A percentile compares a stretch with the other conserved stretches of the same genome.
phyloP scores from a whole-genome alignment of 345 rosid species.

The Lepidium sativum region DNA sequence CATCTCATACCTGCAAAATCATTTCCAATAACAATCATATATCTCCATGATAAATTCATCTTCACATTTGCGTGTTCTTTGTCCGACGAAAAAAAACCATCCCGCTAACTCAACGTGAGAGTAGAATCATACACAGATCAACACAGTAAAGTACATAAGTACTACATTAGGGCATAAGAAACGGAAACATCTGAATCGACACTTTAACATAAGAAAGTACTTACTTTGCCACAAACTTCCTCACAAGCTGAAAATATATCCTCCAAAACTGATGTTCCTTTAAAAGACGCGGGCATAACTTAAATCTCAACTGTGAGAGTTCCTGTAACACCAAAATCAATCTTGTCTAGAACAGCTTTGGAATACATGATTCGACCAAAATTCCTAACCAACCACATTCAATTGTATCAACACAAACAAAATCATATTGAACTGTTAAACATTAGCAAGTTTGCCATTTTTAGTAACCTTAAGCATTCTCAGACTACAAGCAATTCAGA shows the following conservation, averaged over 20 bases:
- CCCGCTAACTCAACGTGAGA: background rate
- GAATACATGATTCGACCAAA: background rate
- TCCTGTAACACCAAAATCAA: constrained; percentile 37
- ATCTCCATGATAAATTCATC: background rate
- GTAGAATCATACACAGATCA: background rate
- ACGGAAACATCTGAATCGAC: background rate
- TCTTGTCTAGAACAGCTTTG: background rate
- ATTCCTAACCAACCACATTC: background rate
- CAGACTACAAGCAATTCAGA: background rate
- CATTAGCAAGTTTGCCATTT: background rate
- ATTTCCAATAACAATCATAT: background rate
- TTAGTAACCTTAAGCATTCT: background rate
- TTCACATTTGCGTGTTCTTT: background rate
- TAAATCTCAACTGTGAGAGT: constrained; percentile 72
- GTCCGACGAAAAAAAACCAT: background rate
- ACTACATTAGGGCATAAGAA: background rate
- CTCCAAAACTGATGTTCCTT: constrained; percentile 84
- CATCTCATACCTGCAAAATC: constrained; percentile 20
- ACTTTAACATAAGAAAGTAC: background rate
- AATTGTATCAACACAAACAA: background rate
- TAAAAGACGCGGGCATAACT: constrained; percentile 63
- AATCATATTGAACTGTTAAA: background rate
- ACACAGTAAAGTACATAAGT: background rate
- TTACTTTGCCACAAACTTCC: constrained; percentile 61
- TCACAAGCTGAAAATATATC: constrained; percentile 70